These are phyloP conservation scores for Tubosaeta sp. DNA, from an alignment of 768 basidiomycete genomes.

Conservation along the genomic window DNA sequence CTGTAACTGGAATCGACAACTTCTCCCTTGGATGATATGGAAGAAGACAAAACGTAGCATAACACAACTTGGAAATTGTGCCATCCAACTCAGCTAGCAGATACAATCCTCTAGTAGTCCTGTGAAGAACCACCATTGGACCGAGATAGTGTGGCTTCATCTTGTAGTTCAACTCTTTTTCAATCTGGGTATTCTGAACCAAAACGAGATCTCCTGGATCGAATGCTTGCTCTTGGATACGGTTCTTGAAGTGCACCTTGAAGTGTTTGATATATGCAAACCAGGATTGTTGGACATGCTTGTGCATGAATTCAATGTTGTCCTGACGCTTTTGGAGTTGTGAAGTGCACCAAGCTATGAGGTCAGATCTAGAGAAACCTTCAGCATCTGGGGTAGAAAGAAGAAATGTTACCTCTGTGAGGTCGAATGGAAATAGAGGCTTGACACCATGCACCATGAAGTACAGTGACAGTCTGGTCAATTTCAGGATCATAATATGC, in stretches of 20 bases:
- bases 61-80: neutral
- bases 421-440: slow-evolving; percentile 27
- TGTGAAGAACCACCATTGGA: too few species aligned
- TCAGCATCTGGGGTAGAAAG: neutral
- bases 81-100: neutral
- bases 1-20: too few species aligned
- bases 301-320: neutral
- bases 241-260: too few species aligned
- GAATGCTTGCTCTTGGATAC: too few species aligned
- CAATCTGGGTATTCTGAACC: too few species aligned
- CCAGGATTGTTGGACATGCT: neutral
- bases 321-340: neutral
- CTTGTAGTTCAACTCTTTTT: too few species aligned
- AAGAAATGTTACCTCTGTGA: slow-evolving; percentile 24
- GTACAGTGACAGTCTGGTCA: neutral
- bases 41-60: neutral
- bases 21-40: too few species aligned
- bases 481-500: too few species aligned
- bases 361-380: too few species aligned
- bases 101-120: neutral
- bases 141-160: too few species aligned
- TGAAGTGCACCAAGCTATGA: neutral
- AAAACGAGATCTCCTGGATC: too few species aligned
- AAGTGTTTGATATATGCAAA: neutral
- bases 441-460: slow-evolving; percentile 22